Percentiles rank a stretch among this genome's conserved stretches.
These are phyloP conservation scores for Debaryomyces subglobosus DNA, from an alignment of 1,139 yeast species.

Conservation along the genomic window DNA sequence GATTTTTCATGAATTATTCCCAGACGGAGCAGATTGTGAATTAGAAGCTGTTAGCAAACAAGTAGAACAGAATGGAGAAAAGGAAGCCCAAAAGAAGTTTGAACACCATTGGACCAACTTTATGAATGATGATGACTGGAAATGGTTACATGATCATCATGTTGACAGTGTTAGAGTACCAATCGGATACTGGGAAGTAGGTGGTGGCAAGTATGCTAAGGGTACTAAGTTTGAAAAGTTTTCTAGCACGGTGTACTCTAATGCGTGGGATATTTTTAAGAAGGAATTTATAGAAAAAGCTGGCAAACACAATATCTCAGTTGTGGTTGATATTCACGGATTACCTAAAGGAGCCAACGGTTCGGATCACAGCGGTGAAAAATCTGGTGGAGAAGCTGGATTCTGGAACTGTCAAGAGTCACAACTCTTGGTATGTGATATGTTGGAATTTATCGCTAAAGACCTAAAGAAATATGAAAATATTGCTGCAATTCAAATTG, in stretches of 20 bases:
- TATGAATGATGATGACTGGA: slow-evolving; percentile 74
- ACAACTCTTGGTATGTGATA: slow-evolving; percentile 51
- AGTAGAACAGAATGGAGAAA: slow-evolving; percentile 52
- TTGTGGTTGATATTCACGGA: slow-evolving; percentile 84
- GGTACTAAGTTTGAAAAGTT: slow-evolving; percentile 65
- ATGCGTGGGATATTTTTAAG: slow-evolving; percentile 70
- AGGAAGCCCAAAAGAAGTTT: slow-evolving; percentile 56
- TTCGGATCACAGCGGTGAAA: slow-evolving; percentile 80
- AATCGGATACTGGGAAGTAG: slow-evolving; percentile 86
- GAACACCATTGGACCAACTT: slow-evolving; percentile 74
- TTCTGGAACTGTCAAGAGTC: slow-evolving; percentile 58
- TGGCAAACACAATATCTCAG: slow-evolving; percentile 59
- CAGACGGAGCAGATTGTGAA: slow-evolving; percentile 61
- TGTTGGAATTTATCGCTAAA: slow-evolving; percentile 61
- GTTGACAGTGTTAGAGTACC: slow-evolving; percentile 85
- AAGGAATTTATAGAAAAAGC: slow-evolving; percentile 58
- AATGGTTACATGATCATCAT: slow-evolving; percentile 65
- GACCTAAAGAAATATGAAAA: slow-evolving; percentile 64
- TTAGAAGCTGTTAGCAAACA: slow-evolving; percentile 66
- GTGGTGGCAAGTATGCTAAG: slow-evolving; percentile 58
- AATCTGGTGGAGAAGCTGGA: slow-evolving; percentile 53
- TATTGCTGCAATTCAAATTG: slow-evolving; percentile 79
- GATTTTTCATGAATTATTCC: slow-evolving; percentile 63
- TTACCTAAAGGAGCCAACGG: slow-evolving; percentile 92
- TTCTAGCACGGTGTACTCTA: slow-evolving; percentile 54